These are phyloP conservation scores for Lepidium didymum DNA, from an alignment of 345 rosid species.

Conservation along the genomic window DNA sequence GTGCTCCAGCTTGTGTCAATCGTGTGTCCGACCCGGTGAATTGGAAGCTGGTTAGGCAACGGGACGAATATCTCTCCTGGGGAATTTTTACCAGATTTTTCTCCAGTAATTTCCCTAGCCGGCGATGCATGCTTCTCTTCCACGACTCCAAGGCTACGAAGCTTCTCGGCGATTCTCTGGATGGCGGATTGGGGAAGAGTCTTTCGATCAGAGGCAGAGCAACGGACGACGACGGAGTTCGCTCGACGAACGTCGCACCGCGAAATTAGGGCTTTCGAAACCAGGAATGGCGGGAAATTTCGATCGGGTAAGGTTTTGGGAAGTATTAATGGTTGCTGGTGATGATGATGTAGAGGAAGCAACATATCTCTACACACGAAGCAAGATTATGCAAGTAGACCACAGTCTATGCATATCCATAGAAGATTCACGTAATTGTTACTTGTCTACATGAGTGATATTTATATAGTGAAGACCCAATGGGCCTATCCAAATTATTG, in stretches of 20 bases:
- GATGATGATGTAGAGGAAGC: slow-evolving; percentile 25
- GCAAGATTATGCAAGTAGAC: neutral
- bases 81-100: neutral
- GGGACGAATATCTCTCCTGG: slow-evolving; percentile 86
- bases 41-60: slow-evolving; percentile 52
- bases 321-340: slow-evolving; percentile 13
- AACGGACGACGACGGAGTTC: slow-evolving; percentile 20
- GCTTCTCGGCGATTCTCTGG: slow-evolving; percentile 88
- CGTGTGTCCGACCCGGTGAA: slow-evolving; percentile 82
- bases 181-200: slow-evolving; percentile 67
- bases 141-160: slow-evolving; percentile 74
- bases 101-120: neutral
- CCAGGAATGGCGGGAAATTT: slow-evolving; percentile 17
- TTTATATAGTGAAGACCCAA: neutral
- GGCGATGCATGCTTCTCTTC: slow-evolving; percentile 25
- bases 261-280: slow-evolving; percentile 21
- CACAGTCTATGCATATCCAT: neutral
- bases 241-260: slow-evolving; percentile 18
- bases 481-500: neutral
- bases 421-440: neutral
- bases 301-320: slow-evolving; percentile 29
- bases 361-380: slow-evolving; percentile 34
- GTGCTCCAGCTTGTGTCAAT: slow-evolving; percentile 93
- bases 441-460: neutral
- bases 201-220: slow-evolving; percentile 27